Evolutionary conservation across 2,329 filamentous ascomycete species (phyloP).

Genomic region (Trichophyton mentagrophytes): DNA sequence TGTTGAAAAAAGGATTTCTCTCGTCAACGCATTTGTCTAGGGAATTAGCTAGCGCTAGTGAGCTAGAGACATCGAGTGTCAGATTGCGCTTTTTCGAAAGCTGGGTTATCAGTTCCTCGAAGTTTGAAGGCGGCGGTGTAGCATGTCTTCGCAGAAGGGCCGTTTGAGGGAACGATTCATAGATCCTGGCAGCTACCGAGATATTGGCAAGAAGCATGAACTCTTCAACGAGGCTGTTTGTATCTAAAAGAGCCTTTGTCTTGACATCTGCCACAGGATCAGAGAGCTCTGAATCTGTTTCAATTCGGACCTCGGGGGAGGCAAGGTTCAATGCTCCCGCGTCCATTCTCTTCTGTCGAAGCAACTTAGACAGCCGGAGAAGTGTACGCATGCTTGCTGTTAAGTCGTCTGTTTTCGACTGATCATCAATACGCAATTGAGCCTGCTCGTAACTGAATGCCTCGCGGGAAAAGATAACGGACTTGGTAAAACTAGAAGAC

Average conservation of each 20-base stretch:
- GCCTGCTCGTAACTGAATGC: constrained; percentile 97
- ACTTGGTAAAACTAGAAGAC: constrained; percentile 82
- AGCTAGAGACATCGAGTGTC: constrained; percentile 71
- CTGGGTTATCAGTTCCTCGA: constrained; percentile 85
- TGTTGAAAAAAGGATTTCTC: constrained; percentile 91
- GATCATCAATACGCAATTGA: constrained; percentile 84
- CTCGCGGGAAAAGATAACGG: constrained; percentile 90
- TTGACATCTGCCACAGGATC: constrained; percentile 85
- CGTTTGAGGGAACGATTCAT: constrained; percentile 85
- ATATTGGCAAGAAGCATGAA: constrained; percentile 99
- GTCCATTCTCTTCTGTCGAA: constrained; percentile 91
- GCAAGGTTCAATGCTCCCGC: constrained; percentile 90
- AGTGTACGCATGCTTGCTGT: constrained; percentile 80
- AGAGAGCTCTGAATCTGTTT: constrained; percentile 88
- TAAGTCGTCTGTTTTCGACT: constrained; percentile 73
- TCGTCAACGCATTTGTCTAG: constrained; percentile 73
- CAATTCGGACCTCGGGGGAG: constrained; percentile 93
- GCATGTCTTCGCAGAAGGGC: constrained; percentile 86
- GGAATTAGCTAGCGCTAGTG: constrained; percentile 83
- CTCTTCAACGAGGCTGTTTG: constrained; percentile 94
- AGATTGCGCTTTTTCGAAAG: constrained; percentile 74
- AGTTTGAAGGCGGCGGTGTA: constrained; percentile 87
- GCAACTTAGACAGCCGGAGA: constrained; percentile 77
- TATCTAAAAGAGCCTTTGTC: constrained; percentile 85
- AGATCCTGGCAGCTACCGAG: constrained; percentile 80